Conservation (phyloP, 345 rosid species). For the Cochlearia excelsa region DNA sequence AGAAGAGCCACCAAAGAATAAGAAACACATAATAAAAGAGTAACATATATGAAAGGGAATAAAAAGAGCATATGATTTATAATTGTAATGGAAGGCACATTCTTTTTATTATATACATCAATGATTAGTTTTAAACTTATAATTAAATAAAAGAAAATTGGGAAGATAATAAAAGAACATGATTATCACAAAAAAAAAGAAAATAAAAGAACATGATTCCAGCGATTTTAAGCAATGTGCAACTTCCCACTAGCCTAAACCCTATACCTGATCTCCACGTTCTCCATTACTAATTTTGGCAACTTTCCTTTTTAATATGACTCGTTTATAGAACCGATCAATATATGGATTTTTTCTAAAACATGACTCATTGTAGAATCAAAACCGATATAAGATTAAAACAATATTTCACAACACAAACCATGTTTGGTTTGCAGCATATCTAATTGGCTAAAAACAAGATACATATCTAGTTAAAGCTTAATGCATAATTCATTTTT, state of each 20-base stretch:
- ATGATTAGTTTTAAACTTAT: conserved; percentile 3
- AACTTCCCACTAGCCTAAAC: conserved; percentile 30
- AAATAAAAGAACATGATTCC: neutral
- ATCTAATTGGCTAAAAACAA: neutral
- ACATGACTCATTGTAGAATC: neutral
- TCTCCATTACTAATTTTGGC: conserved; percentile 7
- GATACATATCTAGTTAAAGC: too few relatives aligned
- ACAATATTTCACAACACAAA: neutral
- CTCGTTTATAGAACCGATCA: neutral
- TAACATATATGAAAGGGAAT: conserved; percentile 13
- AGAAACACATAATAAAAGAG: neutral
- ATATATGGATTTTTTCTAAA: neutral
- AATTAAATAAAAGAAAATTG: neutral
- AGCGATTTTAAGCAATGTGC: conserved; percentile 31
- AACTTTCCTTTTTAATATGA: neutral
- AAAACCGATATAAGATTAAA: neutral
- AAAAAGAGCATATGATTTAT: conserved; percentile 5
- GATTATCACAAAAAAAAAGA: neutral
- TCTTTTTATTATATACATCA: neutral
- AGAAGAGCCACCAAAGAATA: conserved; percentile 7
- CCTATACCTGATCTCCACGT: conserved; percentile 29
- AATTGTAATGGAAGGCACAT: conserved; percentile 31
- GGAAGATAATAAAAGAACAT: conserved; percentile 25
- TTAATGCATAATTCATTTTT: too few relatives aligned
- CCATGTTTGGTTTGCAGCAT: conserved; percentile 1